Evolutionary conservation across 2,329 filamentous ascomycete genomes (phyloP).

Genomic region (Alternaria arbusti): DNA sequence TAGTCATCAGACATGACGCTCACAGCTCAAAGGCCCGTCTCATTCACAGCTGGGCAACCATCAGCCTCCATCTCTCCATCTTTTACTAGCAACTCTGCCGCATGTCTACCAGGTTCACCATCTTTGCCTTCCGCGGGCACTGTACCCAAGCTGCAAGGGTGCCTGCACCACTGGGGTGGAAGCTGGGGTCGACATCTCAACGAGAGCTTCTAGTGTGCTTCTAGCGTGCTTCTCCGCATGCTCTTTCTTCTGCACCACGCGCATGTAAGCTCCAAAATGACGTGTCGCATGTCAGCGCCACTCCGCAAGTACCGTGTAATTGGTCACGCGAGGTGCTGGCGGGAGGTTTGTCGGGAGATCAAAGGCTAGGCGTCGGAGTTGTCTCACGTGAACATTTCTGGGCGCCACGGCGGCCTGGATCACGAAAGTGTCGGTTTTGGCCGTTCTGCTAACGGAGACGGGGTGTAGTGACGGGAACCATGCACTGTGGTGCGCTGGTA

Average conservation of each 20-base stretch:
- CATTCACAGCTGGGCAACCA: background rate
- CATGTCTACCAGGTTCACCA: background rate
- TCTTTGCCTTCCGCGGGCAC: slow-evolving; percentile 1
- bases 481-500: background rate
- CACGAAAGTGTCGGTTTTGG: background rate
- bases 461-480: background rate
- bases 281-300: background rate
- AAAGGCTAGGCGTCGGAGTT: background rate
- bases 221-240: slow-evolving; percentile 30
- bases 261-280: background rate
- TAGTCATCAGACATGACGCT: background rate
- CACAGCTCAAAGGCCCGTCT: background rate
- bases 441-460: background rate
- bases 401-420: slow-evolving; percentile 1
- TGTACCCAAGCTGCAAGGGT: background rate
- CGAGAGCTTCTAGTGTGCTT: slow-evolving; percentile 27
- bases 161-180: slow-evolving; percentile 1
- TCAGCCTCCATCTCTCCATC: background rate
- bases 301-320: slow-evolving; percentile 3
- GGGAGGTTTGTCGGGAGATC: slow-evolving; percentile 19
- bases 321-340: slow-evolving; percentile 2
- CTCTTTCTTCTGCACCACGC: background rate
- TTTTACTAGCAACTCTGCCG: background rate
- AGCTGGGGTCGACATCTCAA: slow-evolving; percentile 16
- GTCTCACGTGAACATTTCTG: slow-evolving; percentile 5